These are phyloP conservation scores for Diplodia scrobiculata DNA, from an alignment of 2,329 filamentous ascomycete genomes.

Conservation along the genomic window DNA sequence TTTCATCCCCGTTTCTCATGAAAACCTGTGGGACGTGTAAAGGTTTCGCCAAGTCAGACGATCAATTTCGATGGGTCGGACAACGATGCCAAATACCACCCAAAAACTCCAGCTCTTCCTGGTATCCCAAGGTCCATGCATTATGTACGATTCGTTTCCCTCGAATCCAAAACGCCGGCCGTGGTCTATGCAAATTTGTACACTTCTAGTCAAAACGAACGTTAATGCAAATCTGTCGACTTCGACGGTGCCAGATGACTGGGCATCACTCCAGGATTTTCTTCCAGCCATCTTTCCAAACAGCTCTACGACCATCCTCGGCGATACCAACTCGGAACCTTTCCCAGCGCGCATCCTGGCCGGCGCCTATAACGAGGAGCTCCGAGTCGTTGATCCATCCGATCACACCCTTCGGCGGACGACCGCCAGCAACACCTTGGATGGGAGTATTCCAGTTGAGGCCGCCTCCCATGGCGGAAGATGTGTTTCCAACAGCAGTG, in stretches of 20 bases:
- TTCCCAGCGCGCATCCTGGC: slow-evolving; percentile 82
- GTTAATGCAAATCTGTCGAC: not conserved
- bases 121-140: not conserved
- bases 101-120: not conserved
- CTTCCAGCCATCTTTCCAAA: slow-evolving; percentile 78
- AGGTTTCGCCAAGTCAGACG: not conserved
- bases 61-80: not conserved
- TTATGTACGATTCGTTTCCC: not conserved
- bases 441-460: slow-evolving; percentile 51
- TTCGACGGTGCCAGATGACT: not conserved
- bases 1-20: not conserved
- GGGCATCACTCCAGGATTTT: slow-evolving; percentile 40
- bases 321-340: slow-evolving; percentile 73
- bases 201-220: not conserved
- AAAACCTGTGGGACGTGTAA: not conserved
- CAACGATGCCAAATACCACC: not conserved
- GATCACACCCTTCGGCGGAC: slow-evolving; percentile 77
- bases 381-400: slow-evolving; percentile 79
- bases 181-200: slow-evolving; percentile 1
- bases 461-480: slow-evolving; percentile 33
- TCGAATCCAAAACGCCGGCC: not conserved
- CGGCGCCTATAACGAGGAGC: slow-evolving; percentile 75
- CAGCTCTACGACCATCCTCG: slow-evolving; percentile 66
- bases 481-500: slow-evolving; percentile 35
- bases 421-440: slow-evolving; percentile 56